These are phyloP conservation scores for Blastobotrys capitulatus DNA, from an alignment of 1,139 yeast genomes.

Conservation along the genomic window DNA sequence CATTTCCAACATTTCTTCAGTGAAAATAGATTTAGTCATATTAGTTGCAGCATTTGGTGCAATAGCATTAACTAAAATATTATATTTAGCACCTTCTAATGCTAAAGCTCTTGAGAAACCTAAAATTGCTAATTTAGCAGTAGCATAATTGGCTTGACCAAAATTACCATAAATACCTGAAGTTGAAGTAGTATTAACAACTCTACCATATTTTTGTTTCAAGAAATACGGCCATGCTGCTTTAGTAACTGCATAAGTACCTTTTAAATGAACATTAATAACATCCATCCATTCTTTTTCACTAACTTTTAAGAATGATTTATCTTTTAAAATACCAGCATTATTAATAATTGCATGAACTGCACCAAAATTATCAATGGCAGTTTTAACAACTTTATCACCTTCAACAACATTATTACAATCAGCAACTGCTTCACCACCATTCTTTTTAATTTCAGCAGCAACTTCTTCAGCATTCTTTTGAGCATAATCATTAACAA, in stretches of 20 bases:
- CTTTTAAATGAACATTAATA: constrained; percentile 73
- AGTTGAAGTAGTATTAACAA: constrained; percentile 87
- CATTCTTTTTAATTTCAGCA: constrained; percentile 67
- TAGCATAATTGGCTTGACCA: constrained; percentile 94
- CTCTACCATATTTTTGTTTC: constrained; percentile 73
- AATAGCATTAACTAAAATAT: constrained; percentile 72
- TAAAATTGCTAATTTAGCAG: constrained; percentile 80
- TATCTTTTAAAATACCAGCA: constrained; percentile 93
- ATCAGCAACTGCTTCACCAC: constrained; percentile 81
- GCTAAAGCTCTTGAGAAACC: constrained; percentile 86
- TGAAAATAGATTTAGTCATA: constrained; percentile 86
- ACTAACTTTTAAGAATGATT: constrained; percentile 78
- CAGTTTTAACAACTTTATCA: constrained; percentile 70
- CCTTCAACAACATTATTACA: constrained; percentile 81
- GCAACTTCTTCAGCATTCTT: constrained; percentile 66
- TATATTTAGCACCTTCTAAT: constrained; percentile 76
- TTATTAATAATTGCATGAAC: constrained; percentile 85
- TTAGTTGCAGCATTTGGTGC: constrained; percentile 99
- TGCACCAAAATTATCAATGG: constrained; percentile 70
- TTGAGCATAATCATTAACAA: constrained; percentile 69
- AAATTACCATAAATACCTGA: constrained; percentile 97
- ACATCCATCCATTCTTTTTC: constrained; percentile 82
- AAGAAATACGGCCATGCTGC: constrained; percentile 90
- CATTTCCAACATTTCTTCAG: constrained; percentile 70
- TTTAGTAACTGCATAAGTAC: constrained; percentile 76